Evolutionary conservation across 108 stramenopile genomes (phyloP).

Genomic region (Craspedostauros australis): DNA sequence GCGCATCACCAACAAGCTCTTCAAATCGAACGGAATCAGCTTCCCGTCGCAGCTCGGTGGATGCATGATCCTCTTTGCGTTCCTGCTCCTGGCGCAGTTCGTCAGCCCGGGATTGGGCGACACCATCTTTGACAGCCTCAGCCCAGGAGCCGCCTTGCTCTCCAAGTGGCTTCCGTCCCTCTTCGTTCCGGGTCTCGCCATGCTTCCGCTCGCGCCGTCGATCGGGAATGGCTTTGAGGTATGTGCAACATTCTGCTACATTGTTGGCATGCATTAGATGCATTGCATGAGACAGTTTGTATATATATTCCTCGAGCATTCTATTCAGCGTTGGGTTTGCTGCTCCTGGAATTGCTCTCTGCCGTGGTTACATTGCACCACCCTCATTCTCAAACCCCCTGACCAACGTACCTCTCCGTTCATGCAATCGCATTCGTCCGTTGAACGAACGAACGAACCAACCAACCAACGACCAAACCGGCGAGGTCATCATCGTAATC

Average conservation of each 20-base stretch:
- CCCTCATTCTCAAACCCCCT: too few relatives aligned
- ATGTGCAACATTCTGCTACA: too few relatives aligned
- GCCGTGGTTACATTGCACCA: too few relatives aligned
- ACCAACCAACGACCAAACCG: too few relatives aligned
- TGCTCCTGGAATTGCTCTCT: too few relatives aligned
- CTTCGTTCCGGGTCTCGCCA: slow-evolving; percentile 80
- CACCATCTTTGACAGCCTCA: slow-evolving; percentile 33
- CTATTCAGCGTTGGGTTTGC: too few relatives aligned
- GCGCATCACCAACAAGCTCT: slow-evolving; percentile 45
- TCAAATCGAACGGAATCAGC: slow-evolving; percentile 35
- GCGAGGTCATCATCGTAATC: background rate
- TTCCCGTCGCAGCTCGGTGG: slow-evolving; percentile 73
- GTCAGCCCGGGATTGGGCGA: slow-evolving; percentile 52
- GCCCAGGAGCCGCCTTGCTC: slow-evolving; percentile 60
- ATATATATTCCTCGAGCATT: too few relatives aligned
- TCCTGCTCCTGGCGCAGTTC: slow-evolving; percentile 39
- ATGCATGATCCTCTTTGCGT: slow-evolving; percentile 52
- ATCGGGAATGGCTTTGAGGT: slow-evolving; percentile 63
- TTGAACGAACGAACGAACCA: too few relatives aligned
- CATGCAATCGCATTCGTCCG: too few relatives aligned
- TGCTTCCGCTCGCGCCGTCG: slow-evolving; percentile 70
- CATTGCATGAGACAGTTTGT: background rate
- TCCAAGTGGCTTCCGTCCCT: slow-evolving; percentile 83
- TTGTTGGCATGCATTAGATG: too few relatives aligned
- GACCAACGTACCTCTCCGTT: too few relatives aligned